These are phyloP conservation scores for Primulina eburnea DNA, from an alignment of 257 asterid genomes.

Conservation along the genomic window DNA sequence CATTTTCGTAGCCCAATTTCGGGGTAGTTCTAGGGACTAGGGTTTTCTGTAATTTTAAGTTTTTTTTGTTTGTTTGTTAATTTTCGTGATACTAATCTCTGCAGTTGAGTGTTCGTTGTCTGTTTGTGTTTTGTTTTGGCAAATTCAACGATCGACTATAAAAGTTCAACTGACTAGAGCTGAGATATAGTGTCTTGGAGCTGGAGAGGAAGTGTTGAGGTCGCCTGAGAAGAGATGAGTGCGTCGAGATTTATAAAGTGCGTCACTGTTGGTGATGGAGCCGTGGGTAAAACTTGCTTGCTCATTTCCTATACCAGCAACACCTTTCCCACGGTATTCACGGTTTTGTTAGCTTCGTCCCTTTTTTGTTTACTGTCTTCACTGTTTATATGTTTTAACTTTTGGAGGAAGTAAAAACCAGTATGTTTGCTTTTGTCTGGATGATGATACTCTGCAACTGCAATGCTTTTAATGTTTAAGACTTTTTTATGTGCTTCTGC, in stretches of 20 bases:
- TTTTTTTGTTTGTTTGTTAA: too few species aligned
- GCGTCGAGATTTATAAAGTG: not conserved
- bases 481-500: not conserved
- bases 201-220: not conserved
- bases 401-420: not conserved
- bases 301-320: constrained; percentile 2
- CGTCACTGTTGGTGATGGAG: not conserved
- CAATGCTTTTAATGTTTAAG: not conserved
- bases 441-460: not conserved
- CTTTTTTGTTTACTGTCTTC: not conserved
- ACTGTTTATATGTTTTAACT: not conserved
- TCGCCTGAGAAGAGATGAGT: not conserved
- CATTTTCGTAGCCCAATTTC: not conserved
- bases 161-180: not conserved
- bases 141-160: not conserved
- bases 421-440: not conserved
- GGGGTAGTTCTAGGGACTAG: not conserved
- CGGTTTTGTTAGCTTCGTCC: not conserved
- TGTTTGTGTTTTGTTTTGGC: too few species aligned
- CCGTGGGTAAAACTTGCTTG: not conserved
- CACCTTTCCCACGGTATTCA: constrained; percentile 1
- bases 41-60: not conserved
- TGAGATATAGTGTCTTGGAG: not conserved
- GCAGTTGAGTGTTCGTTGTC: not conserved
- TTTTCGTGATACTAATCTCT: not conserved